These are phyloP conservation scores for Colletotrichum sp. DNA, from an alignment of 2,329 filamentous ascomycete species.

Conservation along the genomic window DNA sequence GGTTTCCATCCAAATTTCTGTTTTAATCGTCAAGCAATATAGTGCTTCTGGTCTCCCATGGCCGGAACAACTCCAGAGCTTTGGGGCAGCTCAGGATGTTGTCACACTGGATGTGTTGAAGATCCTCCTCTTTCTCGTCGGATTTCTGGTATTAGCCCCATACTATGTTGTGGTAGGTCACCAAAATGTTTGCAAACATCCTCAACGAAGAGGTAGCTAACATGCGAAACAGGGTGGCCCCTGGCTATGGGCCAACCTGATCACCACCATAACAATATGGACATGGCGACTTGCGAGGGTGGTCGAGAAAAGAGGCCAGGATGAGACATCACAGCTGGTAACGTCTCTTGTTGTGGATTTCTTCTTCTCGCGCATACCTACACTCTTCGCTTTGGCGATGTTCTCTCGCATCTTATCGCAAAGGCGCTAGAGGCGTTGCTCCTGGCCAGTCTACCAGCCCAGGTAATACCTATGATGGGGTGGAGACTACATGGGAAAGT, in stretches of 20 bases:
- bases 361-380: background rate
- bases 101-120: background rate
- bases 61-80: background rate
- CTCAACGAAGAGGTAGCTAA: background rate
- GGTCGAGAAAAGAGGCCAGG: background rate
- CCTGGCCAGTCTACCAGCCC: background rate
- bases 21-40: background rate
- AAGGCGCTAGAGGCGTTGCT: background rate
- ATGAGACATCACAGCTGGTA: background rate
- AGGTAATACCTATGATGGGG: background rate
- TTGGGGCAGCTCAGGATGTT: background rate
- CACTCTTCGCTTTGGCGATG: background rate
- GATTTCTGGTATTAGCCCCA: background rate
- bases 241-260: background rate
- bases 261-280: background rate
- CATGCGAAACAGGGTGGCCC: background rate
- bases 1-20: background rate
- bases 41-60: background rate
- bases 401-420: background rate
- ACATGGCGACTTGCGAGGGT: background rate
- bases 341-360: background rate
- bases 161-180: background rate
- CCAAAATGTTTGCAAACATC: fast-evolving
- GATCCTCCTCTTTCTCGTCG: background rate
- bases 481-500: background rate